phyloP scores from a whole-genome alignment of 371 early-diverging fungal species.

The Dinochytrium kinnereticum region DNA sequence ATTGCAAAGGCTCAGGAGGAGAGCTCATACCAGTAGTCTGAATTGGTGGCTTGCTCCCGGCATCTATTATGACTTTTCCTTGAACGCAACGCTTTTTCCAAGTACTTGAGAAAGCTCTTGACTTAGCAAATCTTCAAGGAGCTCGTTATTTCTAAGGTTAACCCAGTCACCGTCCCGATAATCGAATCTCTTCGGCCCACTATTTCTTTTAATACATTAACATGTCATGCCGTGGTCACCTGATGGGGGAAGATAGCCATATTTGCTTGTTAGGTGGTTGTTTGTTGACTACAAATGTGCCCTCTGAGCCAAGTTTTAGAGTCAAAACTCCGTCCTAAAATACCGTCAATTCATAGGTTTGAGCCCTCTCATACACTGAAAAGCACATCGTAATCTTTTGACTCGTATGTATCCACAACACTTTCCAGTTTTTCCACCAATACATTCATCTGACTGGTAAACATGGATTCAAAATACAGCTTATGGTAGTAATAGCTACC shows the following conservation, averaged over 20 bases:
- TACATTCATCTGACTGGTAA: not conserved
- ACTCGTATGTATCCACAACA: not conserved
- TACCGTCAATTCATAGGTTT: not conserved
- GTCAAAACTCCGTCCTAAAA: slow-evolving; percentile 85
- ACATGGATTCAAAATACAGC: not conserved
- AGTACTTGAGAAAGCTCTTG: slow-evolving; percentile 61
- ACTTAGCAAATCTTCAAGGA: slow-evolving; percentile 70
- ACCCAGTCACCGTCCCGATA: slow-evolving; percentile 76
- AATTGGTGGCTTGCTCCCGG: slow-evolving; percentile 21
- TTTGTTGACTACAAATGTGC: slow-evolving; percentile 97
- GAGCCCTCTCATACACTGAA: not conserved
- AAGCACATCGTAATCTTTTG: not conserved
- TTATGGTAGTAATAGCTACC: not conserved
- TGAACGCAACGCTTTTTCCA: not conserved
- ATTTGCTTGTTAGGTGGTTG: slow-evolving; percentile 98
- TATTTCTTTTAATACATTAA: slow-evolving; percentile 36
- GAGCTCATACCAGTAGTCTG: not conserved
- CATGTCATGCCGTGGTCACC: slow-evolving; percentile 33
- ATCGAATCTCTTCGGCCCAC: slow-evolving; percentile 94
- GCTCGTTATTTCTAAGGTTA: slow-evolving; percentile 69
- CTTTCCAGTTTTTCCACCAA: slow-evolving; percentile 7
- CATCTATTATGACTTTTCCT: not conserved
- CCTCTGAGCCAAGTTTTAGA: slow-evolving; percentile 77
- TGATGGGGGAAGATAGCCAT: slow-evolving; percentile 95
- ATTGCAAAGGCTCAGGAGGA: slow-evolving; percentile 21